Evolutionary conservation across 495 filamentous ascomycete species (phyloP).

Genomic region (Podospora pseudoanserina): DNA sequence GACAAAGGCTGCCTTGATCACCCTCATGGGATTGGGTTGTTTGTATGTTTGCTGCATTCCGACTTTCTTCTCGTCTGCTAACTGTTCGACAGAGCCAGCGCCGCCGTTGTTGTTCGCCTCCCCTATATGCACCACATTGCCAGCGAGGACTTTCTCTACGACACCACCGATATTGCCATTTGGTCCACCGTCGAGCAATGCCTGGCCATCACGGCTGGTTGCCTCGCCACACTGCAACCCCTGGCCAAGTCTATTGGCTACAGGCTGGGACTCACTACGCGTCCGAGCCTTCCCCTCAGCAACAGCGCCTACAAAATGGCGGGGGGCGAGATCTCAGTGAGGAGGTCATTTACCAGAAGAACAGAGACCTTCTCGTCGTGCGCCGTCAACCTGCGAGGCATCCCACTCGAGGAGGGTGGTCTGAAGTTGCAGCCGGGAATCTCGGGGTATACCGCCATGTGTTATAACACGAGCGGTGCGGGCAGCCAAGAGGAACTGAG

Average conservation of each 20-base stretch:
- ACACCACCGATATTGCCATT: constrained; percentile 31
- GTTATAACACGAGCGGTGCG: constrained; percentile 16
- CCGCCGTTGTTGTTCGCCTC: constrained; percentile 30
- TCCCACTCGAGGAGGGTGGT: not conserved
- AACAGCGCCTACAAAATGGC: not conserved
- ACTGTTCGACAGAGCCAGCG: constrained; percentile 26
- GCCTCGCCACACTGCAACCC: constrained; percentile 35
- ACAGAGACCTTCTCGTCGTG: constrained; percentile 3
- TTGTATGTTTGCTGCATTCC: constrained; percentile 22
- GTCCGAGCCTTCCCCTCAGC: constrained; percentile 5
- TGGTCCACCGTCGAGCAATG: constrained; percentile 37
- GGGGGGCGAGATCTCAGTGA: constrained; percentile 12
- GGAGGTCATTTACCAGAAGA: constrained; percentile 11
- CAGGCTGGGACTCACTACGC: constrained; percentile 13
- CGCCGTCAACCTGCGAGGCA: not conserved
- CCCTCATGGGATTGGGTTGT: constrained; percentile 24
- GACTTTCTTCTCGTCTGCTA: not conserved
- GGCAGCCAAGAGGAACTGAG: constrained; percentile 11
- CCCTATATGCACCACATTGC: constrained; percentile 24
- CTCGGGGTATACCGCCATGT: constrained; percentile 12
- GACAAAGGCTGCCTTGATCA: constrained; percentile 24
- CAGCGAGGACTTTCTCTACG: constrained; percentile 31
- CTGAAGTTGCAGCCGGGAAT: constrained; percentile 13
- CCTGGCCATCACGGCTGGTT: constrained; percentile 33
- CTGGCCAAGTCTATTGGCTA: constrained; percentile 19